Conservation (phyloP, 2,329 filamentous ascomycete genomes). For the Clonostachys byssicola region DNA sequence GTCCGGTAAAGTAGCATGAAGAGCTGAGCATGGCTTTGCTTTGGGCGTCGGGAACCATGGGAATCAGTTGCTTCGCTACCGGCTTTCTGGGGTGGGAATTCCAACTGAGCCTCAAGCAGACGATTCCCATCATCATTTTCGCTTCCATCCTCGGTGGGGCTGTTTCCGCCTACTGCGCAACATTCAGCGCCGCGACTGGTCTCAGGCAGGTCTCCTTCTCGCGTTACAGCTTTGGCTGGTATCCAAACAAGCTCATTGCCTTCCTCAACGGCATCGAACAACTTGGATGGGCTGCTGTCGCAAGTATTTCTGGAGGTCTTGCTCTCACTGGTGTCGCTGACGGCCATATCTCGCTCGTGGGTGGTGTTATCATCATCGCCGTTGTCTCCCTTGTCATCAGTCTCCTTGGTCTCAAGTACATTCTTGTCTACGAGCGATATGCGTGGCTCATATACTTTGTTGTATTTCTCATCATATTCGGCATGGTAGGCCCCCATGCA, state of each 20-base stretch:
- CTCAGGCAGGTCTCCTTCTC: conserved; percentile 12
- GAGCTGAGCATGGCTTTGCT: too few species aligned
- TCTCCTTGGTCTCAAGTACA: conserved; percentile 70
- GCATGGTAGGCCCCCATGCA: conserved; percentile 14
- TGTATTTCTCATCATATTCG: conserved; percentile 67
- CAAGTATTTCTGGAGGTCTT: conserved; percentile 72
- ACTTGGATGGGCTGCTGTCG: conserved; percentile 70
- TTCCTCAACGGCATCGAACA: conserved; percentile 63
- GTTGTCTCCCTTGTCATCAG: conserved; percentile 63
- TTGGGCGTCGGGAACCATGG: too few species aligned
- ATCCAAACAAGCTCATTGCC: conserved; percentile 63
- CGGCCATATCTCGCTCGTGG: conserved; percentile 59
- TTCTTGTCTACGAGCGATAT: conserved; percentile 71
- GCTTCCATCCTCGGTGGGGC: too few species aligned
- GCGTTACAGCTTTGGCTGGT: conserved; percentile 69
- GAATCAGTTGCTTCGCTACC: too few species aligned
- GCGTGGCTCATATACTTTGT: conserved; percentile 70
- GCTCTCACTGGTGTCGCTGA: conserved; percentile 67
- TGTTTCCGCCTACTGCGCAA: too few species aligned
- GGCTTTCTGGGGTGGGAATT: too few species aligned
- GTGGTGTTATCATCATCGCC: conserved; percentile 69
- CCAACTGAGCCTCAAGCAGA: too few species aligned
- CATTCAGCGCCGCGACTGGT: too few species aligned
- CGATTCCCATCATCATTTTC: too few species aligned
- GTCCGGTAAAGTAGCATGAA: too few species aligned